Percentiles rank a stretch among this genome's conserved stretches.
phyloP scores from a whole-genome alignment of 345 rosid species.

The Citrus hindsii region DNA sequence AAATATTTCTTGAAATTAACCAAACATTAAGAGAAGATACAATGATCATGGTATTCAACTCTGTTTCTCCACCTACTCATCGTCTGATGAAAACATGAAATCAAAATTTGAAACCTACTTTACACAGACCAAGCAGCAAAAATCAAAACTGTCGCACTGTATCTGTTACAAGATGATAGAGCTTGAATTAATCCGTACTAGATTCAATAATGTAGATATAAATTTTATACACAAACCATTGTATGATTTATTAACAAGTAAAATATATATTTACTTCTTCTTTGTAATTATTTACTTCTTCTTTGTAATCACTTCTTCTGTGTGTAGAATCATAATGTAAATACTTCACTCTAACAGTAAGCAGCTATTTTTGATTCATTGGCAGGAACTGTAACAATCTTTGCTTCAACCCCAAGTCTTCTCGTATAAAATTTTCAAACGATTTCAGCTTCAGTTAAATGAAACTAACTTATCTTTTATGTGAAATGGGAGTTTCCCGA shows the following conservation, averaged over 20 bases:
- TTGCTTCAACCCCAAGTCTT: background rate
- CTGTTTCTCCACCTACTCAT: background rate
- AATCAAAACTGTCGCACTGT: background rate
- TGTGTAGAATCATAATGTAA: background rate
- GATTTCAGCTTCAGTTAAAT: background rate
- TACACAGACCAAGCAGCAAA: background rate
- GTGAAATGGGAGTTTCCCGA: slow-evolving; percentile 42
- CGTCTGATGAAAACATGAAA: background rate
- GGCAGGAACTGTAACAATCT: background rate
- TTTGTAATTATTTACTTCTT: background rate
- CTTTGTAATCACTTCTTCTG: background rate
- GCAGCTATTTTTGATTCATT: background rate
- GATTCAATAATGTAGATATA: background rate
- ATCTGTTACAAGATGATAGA: background rate
- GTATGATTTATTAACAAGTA: background rate
- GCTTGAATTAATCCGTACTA: background rate
- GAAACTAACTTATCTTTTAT: slow-evolving; percentile 60
- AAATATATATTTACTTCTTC: background rate
- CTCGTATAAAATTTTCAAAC: background rate
- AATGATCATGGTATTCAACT: background rate
- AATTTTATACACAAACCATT: background rate
- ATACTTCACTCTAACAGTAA: background rate
- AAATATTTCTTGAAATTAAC: background rate
- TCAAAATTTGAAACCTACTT: background rate
- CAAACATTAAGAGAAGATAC: background rate